Conservation (phyloP, 2,329 filamentous ascomycete species). For the Exophiala dermatitidis region DNA sequence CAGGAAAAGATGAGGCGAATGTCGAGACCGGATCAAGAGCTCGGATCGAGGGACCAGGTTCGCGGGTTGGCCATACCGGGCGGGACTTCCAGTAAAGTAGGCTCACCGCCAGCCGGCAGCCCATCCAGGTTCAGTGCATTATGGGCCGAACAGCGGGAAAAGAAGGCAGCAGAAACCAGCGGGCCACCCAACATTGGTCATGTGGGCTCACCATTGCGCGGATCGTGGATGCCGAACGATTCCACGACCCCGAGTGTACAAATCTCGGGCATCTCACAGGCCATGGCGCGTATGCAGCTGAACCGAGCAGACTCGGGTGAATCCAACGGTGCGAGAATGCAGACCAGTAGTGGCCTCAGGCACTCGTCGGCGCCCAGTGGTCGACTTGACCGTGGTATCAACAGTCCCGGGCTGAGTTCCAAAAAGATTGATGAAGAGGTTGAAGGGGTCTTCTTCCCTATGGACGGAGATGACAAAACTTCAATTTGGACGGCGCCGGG, state of each 20-base stretch:
- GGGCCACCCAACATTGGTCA: constrained; percentile 48
- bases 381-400: constrained; percentile 40
- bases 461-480: constrained; percentile 45
- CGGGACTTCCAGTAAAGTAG: constrained; percentile 44
- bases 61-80: constrained; percentile 46
- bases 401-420: constrained; percentile 40
- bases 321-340: constrained; percentile 14
- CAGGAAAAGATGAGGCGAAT: constrained; percentile 54
- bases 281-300: constrained; percentile 32
- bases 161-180: constrained; percentile 44
- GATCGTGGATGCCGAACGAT: constrained; percentile 41
- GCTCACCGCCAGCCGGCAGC: constrained; percentile 49
- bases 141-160: constrained; percentile 49
- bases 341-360: constrained; percentile 32
- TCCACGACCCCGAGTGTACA: constrained; percentile 15
- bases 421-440: constrained; percentile 44
- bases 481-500: constrained; percentile 19
- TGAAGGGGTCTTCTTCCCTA: constrained; percentile 43
- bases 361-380: constrained; percentile 28
- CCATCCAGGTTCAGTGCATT: constrained; percentile 56
- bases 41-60: constrained; percentile 41
- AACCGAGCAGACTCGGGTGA: constrained; percentile 35
- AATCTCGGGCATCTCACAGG: constrained; percentile 27
- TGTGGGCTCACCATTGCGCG: constrained; percentile 59
- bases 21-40: constrained; percentile 51